Evolutionary conservation across 2,329 filamentous ascomycete species (phyloP).

Genomic region (Cadophora gregata): DNA sequence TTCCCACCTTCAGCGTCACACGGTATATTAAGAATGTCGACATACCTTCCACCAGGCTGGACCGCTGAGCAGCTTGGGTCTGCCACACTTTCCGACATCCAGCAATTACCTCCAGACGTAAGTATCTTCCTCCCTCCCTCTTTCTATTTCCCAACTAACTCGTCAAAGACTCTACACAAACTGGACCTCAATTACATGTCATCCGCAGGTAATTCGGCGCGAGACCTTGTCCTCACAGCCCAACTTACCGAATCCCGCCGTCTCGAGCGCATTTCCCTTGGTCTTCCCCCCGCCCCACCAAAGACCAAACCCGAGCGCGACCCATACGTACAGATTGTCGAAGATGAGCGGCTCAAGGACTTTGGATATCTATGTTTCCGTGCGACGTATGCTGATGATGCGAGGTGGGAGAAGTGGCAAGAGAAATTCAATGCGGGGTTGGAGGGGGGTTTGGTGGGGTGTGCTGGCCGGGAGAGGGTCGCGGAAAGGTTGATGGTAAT

Average conservation of each 20-base stretch:
- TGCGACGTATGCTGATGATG: constrained; percentile 17
- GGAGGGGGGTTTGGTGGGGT: constrained; percentile 13
- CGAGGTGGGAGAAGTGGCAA: constrained; percentile 18
- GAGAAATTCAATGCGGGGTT: constrained; percentile 12
- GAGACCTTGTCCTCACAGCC: constrained; percentile 17
- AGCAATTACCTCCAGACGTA: constrained; percentile 15
- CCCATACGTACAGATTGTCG: constrained; percentile 18
- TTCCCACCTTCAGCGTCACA: constrained; percentile 8
- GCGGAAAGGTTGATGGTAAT: constrained; percentile 13
- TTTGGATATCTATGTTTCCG: constrained; percentile 19
- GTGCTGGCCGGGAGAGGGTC: constrained; percentile 13
- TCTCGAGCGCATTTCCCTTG: constrained; percentile 20
- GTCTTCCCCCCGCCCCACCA: constrained; percentile 16
- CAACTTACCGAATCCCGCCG: constrained; percentile 19
- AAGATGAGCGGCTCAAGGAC: constrained; percentile 17
- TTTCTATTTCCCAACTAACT: constrained; percentile 13
- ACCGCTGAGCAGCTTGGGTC: constrained; percentile 7
- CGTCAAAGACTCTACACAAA: constrained; percentile 11
- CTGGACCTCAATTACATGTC: constrained; percentile 17
- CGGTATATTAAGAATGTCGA: constrained; percentile 11
- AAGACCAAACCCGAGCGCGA: constrained; percentile 18
- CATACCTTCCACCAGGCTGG: constrained; percentile 13
- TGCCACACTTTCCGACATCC: constrained; percentile 14
- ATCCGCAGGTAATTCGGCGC: constrained; percentile 18
- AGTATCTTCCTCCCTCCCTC: constrained; percentile 8